Conservation (phyloP, 2,329 filamentous ascomycete species). For the Aspergillus pseudonomiae region DNA sequence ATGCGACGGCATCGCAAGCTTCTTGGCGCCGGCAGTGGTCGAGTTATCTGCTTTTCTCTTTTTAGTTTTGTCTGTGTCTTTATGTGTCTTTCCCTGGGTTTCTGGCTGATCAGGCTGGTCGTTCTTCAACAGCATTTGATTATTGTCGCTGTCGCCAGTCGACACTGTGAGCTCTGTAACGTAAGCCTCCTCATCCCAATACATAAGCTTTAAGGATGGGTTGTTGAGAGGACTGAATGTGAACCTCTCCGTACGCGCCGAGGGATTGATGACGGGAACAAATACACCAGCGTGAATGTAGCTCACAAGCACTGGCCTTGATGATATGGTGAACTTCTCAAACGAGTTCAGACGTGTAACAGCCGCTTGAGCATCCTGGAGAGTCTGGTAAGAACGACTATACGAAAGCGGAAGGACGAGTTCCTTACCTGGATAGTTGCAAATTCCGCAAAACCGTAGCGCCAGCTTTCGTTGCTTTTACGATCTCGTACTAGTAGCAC, state of each 20-base stretch:
- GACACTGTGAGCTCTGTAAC: slow-evolving; percentile 66
- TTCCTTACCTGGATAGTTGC: slow-evolving; percentile 62
- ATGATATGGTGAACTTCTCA: slow-evolving; percentile 76
- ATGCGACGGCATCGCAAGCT: slow-evolving; percentile 62
- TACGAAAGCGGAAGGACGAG: background rate
- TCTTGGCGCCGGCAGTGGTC: slow-evolving; percentile 40
- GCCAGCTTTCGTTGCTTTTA: slow-evolving; percentile 71
- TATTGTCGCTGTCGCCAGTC: slow-evolving; percentile 49
- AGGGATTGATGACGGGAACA: slow-evolving; percentile 68
- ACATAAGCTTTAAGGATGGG: slow-evolving; percentile 67
- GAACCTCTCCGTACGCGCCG: slow-evolving; percentile 61
- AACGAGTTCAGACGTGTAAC: slow-evolving; percentile 71
- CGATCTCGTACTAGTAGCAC: slow-evolving; percentile 77
- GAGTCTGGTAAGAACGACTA: background rate
- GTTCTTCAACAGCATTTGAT: slow-evolving; percentile 24
- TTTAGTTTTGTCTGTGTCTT: slow-evolving; percentile 49
- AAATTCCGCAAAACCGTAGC: slow-evolving; percentile 85
- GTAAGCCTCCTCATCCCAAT: slow-evolving; percentile 76
- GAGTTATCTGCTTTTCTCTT: slow-evolving; percentile 51
- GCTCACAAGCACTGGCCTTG: slow-evolving; percentile 69
- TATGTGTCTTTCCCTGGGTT: slow-evolving; percentile 35
- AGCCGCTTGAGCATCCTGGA: slow-evolving; percentile 70
- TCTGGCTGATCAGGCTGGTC: slow-evolving; percentile 24
- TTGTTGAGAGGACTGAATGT: slow-evolving; percentile 74
- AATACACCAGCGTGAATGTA: slow-evolving; percentile 87